Evolutionary conservation across 805 yeast genomes (phyloP).

Genomic region (Ogataea neopini): DNA sequence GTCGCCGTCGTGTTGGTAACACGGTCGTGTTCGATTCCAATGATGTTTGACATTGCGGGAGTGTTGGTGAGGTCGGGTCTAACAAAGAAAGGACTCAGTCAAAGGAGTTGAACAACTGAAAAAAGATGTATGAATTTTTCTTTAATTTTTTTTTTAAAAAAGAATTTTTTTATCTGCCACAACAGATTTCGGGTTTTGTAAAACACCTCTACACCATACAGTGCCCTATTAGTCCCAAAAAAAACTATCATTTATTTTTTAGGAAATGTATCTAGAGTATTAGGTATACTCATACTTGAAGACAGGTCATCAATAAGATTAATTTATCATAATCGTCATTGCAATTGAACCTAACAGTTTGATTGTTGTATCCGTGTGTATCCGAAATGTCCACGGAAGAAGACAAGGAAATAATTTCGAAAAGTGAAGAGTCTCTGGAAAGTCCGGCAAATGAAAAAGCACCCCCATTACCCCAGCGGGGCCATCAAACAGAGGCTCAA

Average conservation of each 20-base stretch:
- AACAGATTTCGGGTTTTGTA: background rate
- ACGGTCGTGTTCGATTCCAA: slow-evolving; percentile 86
- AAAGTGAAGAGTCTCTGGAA: background rate
- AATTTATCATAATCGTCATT: background rate
- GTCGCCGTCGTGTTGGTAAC: slow-evolving; percentile 87
- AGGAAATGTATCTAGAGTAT: background rate
- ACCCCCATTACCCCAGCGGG: slow-evolving; percentile 11
- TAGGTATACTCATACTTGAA: background rate
- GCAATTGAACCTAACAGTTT: background rate
- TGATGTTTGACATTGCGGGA: slow-evolving; percentile 51
- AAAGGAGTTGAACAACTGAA: background rate
- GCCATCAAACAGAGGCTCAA: background rate
- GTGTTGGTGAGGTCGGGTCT: background rate
- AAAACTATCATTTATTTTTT: background rate
- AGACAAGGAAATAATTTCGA: background rate
- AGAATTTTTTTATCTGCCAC: background rate
- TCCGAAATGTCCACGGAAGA: background rate
- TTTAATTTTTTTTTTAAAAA: background rate
- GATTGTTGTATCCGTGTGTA: background rate
- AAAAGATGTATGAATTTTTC: background rate
- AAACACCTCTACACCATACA: slow-evolving; percentile 2
- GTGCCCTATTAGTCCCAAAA: background rate
- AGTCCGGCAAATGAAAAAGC: background rate
- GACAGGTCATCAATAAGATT: slow-evolving; percentile 4
- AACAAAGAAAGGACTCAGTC: background rate